Percentiles rank a stretch among this genome's conserved stretches.
These are phyloP conservation scores for Daldinia grandis DNA, from an alignment of 495 filamentous ascomycete genomes.

Conservation along the genomic window DNA sequence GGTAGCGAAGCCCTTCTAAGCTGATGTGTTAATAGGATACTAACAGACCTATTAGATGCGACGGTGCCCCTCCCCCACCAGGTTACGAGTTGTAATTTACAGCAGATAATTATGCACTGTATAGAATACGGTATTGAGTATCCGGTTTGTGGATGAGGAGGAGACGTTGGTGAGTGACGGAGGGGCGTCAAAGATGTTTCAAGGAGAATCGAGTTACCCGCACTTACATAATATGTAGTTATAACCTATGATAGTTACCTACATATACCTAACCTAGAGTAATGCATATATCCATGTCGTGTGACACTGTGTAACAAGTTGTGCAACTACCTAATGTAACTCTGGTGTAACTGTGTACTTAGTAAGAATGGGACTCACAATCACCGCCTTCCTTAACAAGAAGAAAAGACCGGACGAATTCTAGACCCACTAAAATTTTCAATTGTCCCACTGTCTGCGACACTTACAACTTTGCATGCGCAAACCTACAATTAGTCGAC, in stretches of 20 bases:
- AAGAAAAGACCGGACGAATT: slow-evolving; percentile 29
- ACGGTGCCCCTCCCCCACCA: slow-evolving; percentile 10
- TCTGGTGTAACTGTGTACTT: too few species aligned
- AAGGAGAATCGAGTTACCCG: not conserved
- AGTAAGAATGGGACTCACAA: not conserved
- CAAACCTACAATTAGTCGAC: slow-evolving; percentile 12
- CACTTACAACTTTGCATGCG: slow-evolving; percentile 5
- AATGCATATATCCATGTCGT: not conserved
- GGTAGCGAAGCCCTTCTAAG: slow-evolving; percentile 16
- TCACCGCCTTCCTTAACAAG: slow-evolving; percentile 20
- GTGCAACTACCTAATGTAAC: not conserved
- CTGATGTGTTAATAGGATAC: slow-evolving; percentile 31
- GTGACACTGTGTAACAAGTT: not conserved
- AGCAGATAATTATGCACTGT: slow-evolving; percentile 30
- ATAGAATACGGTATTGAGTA: slow-evolving; percentile 3
- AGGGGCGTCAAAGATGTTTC: not conserved
- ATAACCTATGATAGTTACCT: too few species aligned
- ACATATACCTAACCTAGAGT: too few species aligned
- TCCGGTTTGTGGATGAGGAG: not conserved
- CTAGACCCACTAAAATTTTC: slow-evolving; percentile 47
- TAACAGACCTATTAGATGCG: not conserved
- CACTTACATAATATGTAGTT: not conserved
- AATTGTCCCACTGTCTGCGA: slow-evolving; percentile 12
- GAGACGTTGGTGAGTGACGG: too few species aligned
- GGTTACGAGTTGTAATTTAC: not conserved